Evolutionary conservation across 148 eudicot species (phyloP), one percentile per base, ranked within the genome.

Genomic region (Agrostemma githago): DNA sequence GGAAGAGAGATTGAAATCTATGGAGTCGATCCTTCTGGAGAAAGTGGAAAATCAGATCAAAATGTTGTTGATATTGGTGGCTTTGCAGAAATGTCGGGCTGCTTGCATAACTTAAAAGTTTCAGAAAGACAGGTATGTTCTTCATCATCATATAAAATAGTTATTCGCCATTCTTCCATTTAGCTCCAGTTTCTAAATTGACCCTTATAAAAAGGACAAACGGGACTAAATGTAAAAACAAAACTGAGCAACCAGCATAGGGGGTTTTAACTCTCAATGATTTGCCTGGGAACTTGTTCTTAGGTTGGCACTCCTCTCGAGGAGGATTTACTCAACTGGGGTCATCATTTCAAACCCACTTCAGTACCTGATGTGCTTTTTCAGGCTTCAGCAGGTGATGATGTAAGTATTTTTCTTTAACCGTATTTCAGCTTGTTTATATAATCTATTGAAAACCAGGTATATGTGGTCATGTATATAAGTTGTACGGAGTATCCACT

Each of bases 301-400:
- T 82, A 88, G 98, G 88, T 92, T 42, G 99, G 99, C 74, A 74
- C 82, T 77, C 99, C 99, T 53, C 81, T 88, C 79, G 99, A 96
- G 80, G 99, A 96, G 86, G 96, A 96, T 88, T 84, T 96, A 84
- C 89, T 86, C 78, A 90, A 80, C 72, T 96, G 99, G 99, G 97
- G 97, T 51, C 99, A 96, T 84, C 97, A 96, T 79, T 83, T 72
- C 74, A 79, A 68, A 20, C 81, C 96, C 66, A 64, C 88, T 19
- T 76, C 96, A 39, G 92, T 92, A 54, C 99, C 99, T 54, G 99
- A 96, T 88, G 81, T 79, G 70, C 86, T 92, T 65, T 84, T 96
- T 61, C 97, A 92, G 83, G 94, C 91, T 83, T 85, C 99, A 71
- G 97, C 99, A 9, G 97, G 97, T 83, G 94, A 92, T 76, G 99